Base-by-base conservation (phyloP, 1,284 basidiomycete species). In the Thelephora terrestris region DNA sequence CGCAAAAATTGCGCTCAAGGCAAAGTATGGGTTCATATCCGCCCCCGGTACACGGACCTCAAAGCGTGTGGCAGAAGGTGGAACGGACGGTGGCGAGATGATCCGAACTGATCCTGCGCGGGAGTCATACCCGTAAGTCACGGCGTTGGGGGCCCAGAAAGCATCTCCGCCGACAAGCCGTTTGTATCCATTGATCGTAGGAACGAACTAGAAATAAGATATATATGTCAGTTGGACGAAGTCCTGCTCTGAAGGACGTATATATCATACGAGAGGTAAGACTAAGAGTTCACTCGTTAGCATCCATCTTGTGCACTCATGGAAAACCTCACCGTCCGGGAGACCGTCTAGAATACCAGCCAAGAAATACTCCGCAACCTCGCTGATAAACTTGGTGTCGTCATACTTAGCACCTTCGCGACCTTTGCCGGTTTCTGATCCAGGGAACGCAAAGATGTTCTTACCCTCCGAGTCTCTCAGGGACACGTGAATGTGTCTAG, bases 151-250 rank as follows among this genome's bases (percentile, higher is more conserved):
- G 2, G 93, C 93, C 91, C 91, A 96, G 71, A 88, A 94, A 1
- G 87, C 83, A 62, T 92, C 91, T 17, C 93, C 93, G n/a, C 89
- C 93, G 16, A 91, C 83, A 12, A 99, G 78, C 18, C 94, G 88
- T 64, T 98, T 99, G 71, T 98, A 99, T n/a, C 91, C 91, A 61
- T 95, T 95, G 65, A 96, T 86, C 0, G 88, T 96, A 1, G 93
- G 92, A 32, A 94, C 93, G 50, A 96, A 70, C 85, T 87, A 48
- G 23, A 18, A 32, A 32, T 32, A 9, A 27, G 25, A 9, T 32
- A 3, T 32, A 32, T 32, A 29, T 5, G 44, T n/a, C 10, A 45
- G 29, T 37, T 14, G 35, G 32, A 9, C 16, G 23, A 20, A 12
- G n/a, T 12, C 20, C 5, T 18, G 5, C 36, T 32, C 27, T 27